Evolutionary conservation across 441 rosid genomes (phyloP), one percentile per base, ranked within the genome.

Genomic region (Eutrema salsugineum): DNA sequence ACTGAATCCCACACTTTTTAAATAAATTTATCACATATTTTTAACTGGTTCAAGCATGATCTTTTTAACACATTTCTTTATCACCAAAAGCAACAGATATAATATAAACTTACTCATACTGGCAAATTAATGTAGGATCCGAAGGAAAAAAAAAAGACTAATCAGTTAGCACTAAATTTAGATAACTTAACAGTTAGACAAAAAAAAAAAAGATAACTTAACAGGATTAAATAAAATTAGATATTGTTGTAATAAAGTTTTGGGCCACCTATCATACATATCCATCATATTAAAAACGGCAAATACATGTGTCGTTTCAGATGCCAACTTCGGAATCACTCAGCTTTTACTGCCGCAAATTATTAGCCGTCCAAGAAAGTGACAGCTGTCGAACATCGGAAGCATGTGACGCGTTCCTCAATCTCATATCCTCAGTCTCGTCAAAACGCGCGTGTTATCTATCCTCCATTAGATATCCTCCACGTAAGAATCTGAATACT

Each of bases 361-460:
- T 32, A 7, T 44, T 22, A 59, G 66, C 68, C 67, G 77, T 73
- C 47, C 5, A 66, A 30, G n/a, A 1, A 58, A 5, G 8, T 20
- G 65, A 32, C 78, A 74, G 32, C 48, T 74, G 78, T 66, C 78
- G 16, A 50, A 2, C 68, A 74, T 67, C 57, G 35, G 39, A 33
- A 50, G 42, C 56, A 67, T 50, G 63, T 74, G 63, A 74, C 27
- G 39, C 11, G 33, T 32, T 32, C 62, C 5, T 15, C 30, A 38
- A 11, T 42, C 5, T 47, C 3, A 9, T 3, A 12, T 12, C 17
- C 17, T 0, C 68, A 66, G 68, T 40, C 47, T 1, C 56, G 0
- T 5, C 0, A 6, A 8, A 1, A 8, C 0, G 2, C 32, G 12
- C 35, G 33, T 50, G 11, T 0, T 15, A 0, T 6, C 0, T 5